Conservation (phyloP, 768 basidiomycete species). For the Leccinum broughii region DNA sequence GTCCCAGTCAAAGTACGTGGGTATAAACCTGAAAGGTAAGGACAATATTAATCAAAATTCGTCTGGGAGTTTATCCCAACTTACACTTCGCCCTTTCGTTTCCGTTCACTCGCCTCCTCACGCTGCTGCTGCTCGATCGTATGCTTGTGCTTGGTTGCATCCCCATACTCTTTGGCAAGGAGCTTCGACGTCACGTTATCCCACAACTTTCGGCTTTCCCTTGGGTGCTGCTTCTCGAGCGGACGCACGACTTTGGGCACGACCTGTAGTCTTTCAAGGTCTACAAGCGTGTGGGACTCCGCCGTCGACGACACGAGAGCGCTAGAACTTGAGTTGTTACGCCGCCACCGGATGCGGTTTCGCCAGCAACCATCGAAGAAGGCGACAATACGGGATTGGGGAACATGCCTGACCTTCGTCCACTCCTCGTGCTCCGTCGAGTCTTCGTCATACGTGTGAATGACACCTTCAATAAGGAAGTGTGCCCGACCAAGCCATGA, state of each 20-base stretch:
- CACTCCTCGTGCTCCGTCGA: constrained; percentile 66
- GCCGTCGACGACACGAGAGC: constrained; percentile 41
- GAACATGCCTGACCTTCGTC: constrained; percentile 90
- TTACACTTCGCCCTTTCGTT: constrained; percentile 75
- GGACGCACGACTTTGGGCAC: constrained; percentile 87
- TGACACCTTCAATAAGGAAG: constrained; percentile 84
- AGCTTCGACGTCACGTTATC: constrained; percentile 74
- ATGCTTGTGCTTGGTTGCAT: constrained; percentile 91
- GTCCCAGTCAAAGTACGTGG: constrained; percentile 74
- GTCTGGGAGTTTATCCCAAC: constrained; percentile 34
- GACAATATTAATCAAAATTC: not conserved
- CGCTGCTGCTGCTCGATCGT: constrained; percentile 91
- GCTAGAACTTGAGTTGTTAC: constrained; percentile 50
- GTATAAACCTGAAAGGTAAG: constrained; percentile 56
- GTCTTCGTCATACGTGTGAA: constrained; percentile 76
- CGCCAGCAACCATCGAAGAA: constrained; percentile 90
- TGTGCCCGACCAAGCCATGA: constrained; percentile 91
- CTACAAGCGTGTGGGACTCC: constrained; percentile 71
- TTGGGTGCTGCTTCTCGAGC: constrained; percentile 70
- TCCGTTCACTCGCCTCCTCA: constrained; percentile 85
- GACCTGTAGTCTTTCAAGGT: constrained; percentile 66
- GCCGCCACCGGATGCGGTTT: constrained; percentile 78
- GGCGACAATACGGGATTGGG: constrained; percentile 71
- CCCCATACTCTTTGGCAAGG: constrained; percentile 80
- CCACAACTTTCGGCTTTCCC: constrained; percentile 90